Conservation (phyloP, 805 yeast species). For the Metschnikowia amazonensis region DNA sequence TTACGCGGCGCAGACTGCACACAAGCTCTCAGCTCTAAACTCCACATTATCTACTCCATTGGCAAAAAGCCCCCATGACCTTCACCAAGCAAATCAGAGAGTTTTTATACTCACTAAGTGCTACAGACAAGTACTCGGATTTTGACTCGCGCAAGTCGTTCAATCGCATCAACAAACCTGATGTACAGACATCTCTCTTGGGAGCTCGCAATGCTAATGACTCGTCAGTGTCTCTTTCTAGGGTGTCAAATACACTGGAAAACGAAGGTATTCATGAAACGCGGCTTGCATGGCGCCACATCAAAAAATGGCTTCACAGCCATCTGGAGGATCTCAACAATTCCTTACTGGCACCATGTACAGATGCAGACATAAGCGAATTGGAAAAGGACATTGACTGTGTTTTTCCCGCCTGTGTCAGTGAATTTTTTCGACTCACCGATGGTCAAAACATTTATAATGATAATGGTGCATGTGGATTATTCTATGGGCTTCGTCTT, state of each 20-base stretch:
- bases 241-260: slow-evolving; percentile 26
- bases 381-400: slow-evolving; percentile 79
- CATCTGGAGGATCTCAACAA: slow-evolving; percentile 80
- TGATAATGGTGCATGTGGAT: slow-evolving; percentile 62
- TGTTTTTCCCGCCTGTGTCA: slow-evolving; percentile 73
- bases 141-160: slow-evolving; percentile 49
- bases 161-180: slow-evolving; percentile 42
- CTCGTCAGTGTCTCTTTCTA: slow-evolving; percentile 18
- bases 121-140: slow-evolving; percentile 69
- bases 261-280: slow-evolving; percentile 71
- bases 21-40: no score
- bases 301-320: slow-evolving; percentile 76
- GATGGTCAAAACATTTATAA: slow-evolving; percentile 82
- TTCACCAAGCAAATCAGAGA: slow-evolving; percentile 47
- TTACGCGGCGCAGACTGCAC: no score
- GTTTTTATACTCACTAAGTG: slow-evolving; percentile 58
- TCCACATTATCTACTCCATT: background rate
- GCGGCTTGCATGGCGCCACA: slow-evolving; percentile 81
- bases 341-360: slow-evolving; percentile 74
- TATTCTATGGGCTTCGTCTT: slow-evolving; percentile 75
- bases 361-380: slow-evolving; percentile 72
- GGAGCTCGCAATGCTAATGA: slow-evolving; percentile 27
- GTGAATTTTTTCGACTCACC: slow-evolving; percentile 74
- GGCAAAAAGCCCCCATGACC: slow-evolving; percentile 15
- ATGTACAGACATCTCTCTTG: slow-evolving; percentile 29